Percentiles rank a stretch among this genome's conserved stretches.
Conservation (phyloP, 768 basidiomycete genomes). For the Lepiota brunneoincarnata region DNA sequence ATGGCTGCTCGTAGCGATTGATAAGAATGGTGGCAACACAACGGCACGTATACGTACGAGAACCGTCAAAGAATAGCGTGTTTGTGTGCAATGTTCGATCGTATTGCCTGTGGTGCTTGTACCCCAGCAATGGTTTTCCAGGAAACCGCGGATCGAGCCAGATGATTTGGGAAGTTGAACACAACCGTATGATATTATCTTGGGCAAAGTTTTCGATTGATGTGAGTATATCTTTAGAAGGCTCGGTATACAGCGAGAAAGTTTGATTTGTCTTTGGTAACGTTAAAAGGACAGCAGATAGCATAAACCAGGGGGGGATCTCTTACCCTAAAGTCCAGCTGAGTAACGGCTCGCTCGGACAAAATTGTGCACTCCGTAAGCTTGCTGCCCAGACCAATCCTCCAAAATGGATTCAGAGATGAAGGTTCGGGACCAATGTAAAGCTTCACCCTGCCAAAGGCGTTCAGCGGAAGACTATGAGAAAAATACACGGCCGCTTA, state of each 20-base stretch:
- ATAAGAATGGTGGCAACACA: not conserved
- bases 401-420: constrained; percentile 43
- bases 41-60: constrained; percentile 27
- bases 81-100: constrained; percentile 54
- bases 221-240: constrained; percentile 43
- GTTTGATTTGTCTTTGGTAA: not conserved
- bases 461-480: not conserved
- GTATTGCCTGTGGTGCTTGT: constrained; percentile 55
- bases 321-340: constrained; percentile 61
- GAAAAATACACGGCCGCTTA: constrained; percentile 26
- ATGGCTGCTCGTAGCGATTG: constrained; percentile 32
- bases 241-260: constrained; percentile 24
- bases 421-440: constrained; percentile 11
- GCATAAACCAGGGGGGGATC: not conserved
- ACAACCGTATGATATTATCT: constrained; percentile 48
- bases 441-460: constrained; percentile 19
- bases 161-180: constrained; percentile 58
- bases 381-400: constrained; percentile 37
- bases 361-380: constrained; percentile 42
- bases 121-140: constrained; percentile 55
- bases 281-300: not conserved
- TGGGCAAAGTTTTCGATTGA: constrained; percentile 43
- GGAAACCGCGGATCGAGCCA: constrained; percentile 70
- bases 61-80: constrained; percentile 28
- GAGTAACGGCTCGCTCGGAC: constrained; percentile 39